Conservation (phyloP, 2,329 filamentous ascomycete species). For the Xylariaceae sp. region DNA sequence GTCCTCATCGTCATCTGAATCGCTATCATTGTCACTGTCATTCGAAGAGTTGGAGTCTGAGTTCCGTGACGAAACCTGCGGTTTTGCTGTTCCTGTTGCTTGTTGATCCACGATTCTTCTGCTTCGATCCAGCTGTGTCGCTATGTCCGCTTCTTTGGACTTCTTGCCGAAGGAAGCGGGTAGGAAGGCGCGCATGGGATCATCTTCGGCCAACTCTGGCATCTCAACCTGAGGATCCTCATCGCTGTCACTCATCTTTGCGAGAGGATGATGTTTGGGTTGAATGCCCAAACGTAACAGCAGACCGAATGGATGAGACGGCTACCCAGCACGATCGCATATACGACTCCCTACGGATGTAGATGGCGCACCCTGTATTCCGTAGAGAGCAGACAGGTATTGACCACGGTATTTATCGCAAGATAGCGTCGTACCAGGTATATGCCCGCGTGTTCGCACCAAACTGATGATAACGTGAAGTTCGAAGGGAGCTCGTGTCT, state of each 20-base stretch:
- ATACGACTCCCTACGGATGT: too few species aligned
- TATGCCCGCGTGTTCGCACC: too few species aligned
- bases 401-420: too few species aligned
- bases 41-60: constrained; percentile 30
- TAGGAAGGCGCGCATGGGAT: constrained; percentile 70
- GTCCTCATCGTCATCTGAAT: constrained; percentile 51
- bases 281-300: not conserved
- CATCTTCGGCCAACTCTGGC: constrained; percentile 53
- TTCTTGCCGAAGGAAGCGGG: constrained; percentile 84
- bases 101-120: constrained; percentile 52
- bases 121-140: constrained; percentile 74
- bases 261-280: not conserved
- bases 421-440: too few species aligned
- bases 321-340: too few species aligned
- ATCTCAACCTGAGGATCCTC: constrained; percentile 55
- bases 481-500: too few species aligned
- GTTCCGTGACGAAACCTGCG: constrained; percentile 26
- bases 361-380: too few species aligned
- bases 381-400: too few species aligned
- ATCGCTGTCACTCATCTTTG: constrained; percentile 51
- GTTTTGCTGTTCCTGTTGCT: constrained; percentile 27
- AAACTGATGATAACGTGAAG: too few species aligned
- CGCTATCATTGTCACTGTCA: constrained; percentile 39
- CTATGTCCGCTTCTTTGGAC: constrained; percentile 64
- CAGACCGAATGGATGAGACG: not conserved